Conservation (phyloP, 805 yeast species). For the Ogataea methylovora region DNA sequence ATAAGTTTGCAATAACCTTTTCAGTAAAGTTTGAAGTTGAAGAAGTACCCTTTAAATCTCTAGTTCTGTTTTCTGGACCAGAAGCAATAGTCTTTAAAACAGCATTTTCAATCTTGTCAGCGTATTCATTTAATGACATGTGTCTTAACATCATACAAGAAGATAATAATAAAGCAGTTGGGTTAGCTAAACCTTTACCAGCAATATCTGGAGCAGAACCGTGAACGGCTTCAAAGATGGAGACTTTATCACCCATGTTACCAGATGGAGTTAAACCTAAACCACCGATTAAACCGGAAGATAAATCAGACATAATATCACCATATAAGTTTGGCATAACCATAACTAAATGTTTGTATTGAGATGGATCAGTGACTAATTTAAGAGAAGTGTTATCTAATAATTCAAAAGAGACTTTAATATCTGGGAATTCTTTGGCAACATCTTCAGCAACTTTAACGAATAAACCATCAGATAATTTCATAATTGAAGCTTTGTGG, state of each 20-base stretch:
- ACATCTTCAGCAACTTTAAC: slow-evolving; percentile 86
- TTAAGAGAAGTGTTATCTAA: slow-evolving; percentile 93
- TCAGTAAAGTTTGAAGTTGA: slow-evolving; percentile 85
- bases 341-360: slow-evolving; percentile 78
- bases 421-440: slow-evolving; percentile 87
- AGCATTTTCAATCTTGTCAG: slow-evolving; percentile 82
- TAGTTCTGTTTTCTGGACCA: slow-evolving; percentile 93
- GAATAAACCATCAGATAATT: slow-evolving; percentile 95
- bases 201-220: slow-evolving; percentile 99
- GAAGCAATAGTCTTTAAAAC: slow-evolving; percentile 87
- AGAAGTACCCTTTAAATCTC: slow-evolving; percentile 91
- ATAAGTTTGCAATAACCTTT: slow-evolving; percentile 76
- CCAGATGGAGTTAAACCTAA: slow-evolving; percentile 98
- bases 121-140: slow-evolving; percentile 81
- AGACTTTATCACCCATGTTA: slow-evolving; percentile 97
- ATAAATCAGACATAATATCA: slow-evolving; percentile 96
- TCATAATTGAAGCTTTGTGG: slow-evolving; percentile 98
- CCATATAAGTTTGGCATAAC: slow-evolving; percentile 99
- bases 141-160: slow-evolving; percentile 99
- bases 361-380: slow-evolving; percentile 82
- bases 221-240: slow-evolving; percentile 98
- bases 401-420: slow-evolving; percentile 75
- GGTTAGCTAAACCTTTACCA: slow-evolving; percentile 98
- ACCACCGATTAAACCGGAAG: slow-evolving; percentile 98
- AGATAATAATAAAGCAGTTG: slow-evolving; percentile 92